These are phyloP conservation scores for Amanita fuliginea DNA, from an alignment of 768 basidiomycete genomes.

Conservation along the genomic window DNA sequence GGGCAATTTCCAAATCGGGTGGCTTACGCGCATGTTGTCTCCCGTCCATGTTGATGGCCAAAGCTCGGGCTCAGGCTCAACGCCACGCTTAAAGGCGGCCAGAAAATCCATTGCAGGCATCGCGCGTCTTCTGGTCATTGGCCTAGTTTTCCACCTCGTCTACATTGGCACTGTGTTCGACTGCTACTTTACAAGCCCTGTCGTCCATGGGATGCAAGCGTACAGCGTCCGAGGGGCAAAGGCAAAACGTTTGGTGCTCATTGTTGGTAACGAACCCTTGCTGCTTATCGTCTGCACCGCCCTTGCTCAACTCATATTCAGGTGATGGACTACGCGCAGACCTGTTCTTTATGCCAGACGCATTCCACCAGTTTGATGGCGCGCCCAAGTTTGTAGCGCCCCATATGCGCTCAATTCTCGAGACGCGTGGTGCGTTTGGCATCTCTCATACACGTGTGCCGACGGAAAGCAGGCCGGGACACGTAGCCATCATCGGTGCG, in stretches of 20 bases:
- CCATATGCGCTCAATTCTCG: conserved; percentile 55
- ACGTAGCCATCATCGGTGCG: conserved; percentile 77
- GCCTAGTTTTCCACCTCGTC: conserved; percentile 63
- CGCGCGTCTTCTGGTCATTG: conserved; percentile 43
- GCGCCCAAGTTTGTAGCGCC: conserved; percentile 60
- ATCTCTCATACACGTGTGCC: conserved; percentile 81
- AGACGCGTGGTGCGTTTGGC: conserved; percentile 66
- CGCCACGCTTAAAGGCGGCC: neutral
- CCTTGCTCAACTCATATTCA: conserved; percentile 15
- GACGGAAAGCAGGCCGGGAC: conserved; percentile 81
- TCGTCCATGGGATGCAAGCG: conserved; percentile 66
- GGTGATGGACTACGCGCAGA: conserved; percentile 83
- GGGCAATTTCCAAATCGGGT: no score
- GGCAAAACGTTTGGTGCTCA: conserved; percentile 68
- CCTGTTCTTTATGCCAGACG: conserved; percentile 54
- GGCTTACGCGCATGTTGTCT: neutral
- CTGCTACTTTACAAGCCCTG: conserved; percentile 81
- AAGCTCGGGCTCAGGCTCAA: neutral
- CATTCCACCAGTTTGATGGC: conserved; percentile 38
- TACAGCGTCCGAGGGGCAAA: conserved; percentile 28
- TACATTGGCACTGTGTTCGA: conserved; percentile 72
- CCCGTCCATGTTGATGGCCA: neutral
- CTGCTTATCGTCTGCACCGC: neutral
- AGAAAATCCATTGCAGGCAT: conserved; percentile 16
- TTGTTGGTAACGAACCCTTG: conserved; percentile 45